Evolutionary conservation across 371 early-diverging fungal genomes (phyloP).

Genomic region (Entomophthora muscae): DNA sequence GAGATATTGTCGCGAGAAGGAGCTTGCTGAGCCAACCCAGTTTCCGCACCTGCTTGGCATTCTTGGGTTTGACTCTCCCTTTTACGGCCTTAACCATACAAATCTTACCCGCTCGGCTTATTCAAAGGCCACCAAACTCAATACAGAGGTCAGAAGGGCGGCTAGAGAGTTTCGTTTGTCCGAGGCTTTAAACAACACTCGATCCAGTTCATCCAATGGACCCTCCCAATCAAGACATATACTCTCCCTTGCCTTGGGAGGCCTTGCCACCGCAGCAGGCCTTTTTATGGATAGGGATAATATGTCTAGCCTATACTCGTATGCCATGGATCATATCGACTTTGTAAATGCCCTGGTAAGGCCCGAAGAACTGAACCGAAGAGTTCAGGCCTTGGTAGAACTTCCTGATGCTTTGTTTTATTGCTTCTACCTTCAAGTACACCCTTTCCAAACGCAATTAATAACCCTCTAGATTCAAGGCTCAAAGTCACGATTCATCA

Average conservation of each 20-base stretch:
- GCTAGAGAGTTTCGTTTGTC: neutral
- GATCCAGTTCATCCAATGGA: neutral
- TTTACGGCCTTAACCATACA: conserved; percentile 9
- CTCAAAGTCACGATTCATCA: neutral
- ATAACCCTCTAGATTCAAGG: neutral
- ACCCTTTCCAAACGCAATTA: neutral
- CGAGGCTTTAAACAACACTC: neutral
- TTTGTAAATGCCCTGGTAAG: conserved; percentile 9
- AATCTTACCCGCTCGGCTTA: conserved; percentile 5
- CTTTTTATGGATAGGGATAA: conserved; percentile 8
- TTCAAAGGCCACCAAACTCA: neutral
- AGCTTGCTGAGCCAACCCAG: neutral
- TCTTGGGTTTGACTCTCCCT: conserved; percentile 13
- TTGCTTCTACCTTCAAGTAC: conserved; percentile 4
- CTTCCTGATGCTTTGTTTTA: neutral
- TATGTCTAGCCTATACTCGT: neutral
- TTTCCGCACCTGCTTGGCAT: conserved; percentile 10
- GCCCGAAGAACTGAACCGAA: neutral
- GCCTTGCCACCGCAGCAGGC: conserved; percentile 2
- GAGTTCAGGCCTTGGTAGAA: neutral
- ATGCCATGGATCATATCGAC: conserved; percentile 10
- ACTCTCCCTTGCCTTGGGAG: neutral
- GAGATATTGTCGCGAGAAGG: conserved; percentile 1
- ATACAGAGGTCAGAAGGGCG: neutral
- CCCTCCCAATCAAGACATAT: neutral